phyloP scores from a whole-genome alignment of 176 grass and related monocot genomes.

The Rhynchospora tenuis region DNA sequence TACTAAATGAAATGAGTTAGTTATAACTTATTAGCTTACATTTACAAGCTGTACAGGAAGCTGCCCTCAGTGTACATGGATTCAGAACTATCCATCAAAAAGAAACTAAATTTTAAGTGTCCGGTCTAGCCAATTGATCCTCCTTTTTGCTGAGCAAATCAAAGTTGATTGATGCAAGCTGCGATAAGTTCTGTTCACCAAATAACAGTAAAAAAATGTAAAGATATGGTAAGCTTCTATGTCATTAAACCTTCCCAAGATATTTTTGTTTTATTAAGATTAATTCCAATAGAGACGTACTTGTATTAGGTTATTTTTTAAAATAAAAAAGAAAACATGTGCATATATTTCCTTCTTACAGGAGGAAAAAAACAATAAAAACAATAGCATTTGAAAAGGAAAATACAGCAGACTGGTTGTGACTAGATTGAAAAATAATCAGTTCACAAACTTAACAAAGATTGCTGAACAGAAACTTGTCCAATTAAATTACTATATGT shows the following conservation, averaged over 20 bases:
- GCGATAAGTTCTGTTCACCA: constrained; percentile 74
- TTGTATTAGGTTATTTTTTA: neutral
- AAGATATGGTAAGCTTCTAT: neutral
- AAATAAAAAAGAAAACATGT: constrained; percentile 2
- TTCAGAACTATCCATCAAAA: constrained; percentile 29
- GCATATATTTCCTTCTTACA: neutral
- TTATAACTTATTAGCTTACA: constrained; percentile 42
- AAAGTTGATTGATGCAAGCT: constrained; percentile 98
- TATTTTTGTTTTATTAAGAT: neutral
- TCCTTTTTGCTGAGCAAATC: constrained; percentile 95
- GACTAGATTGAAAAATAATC: neutral
- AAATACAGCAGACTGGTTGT: neutral
- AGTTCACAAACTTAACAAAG: neutral
- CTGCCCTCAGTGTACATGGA: constrained; percentile 34
- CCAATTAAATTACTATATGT: neutral
- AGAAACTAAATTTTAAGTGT: constrained; percentile 44
- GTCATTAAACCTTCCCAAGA: neutral
- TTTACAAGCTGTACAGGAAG: constrained; percentile 82
- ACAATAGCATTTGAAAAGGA: neutral
- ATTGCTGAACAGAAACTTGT: neutral
- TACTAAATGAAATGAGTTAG: neutral
- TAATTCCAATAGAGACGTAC: neutral
- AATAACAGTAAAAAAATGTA: constrained; percentile 29
- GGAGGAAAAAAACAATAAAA: neutral
- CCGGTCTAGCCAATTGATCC: constrained; percentile 47